Conservation (phyloP, 2,329 filamentous ascomycete genomes). For the Botrytis hyacinthi region DNA sequence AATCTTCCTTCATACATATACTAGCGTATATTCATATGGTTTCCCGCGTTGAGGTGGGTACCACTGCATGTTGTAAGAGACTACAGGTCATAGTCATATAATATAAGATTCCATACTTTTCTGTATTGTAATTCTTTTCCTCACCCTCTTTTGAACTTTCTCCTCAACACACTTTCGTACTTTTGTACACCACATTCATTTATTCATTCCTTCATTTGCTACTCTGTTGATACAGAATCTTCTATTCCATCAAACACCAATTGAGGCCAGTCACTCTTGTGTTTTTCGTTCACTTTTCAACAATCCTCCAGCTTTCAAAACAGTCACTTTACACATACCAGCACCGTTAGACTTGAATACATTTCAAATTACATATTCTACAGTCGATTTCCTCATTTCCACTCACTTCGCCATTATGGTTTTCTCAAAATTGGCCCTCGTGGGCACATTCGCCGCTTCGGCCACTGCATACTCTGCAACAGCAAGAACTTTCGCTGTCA, state of each 20-base stretch:
- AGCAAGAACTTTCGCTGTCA: constrained; percentile 60
- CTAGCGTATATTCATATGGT: constrained; percentile 6
- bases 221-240: constrained; percentile 22
- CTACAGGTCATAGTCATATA: constrained; percentile 8
- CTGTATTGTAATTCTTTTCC: neutral
- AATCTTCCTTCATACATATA: constrained; percentile 15
- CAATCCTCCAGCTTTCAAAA: constrained; percentile 31
- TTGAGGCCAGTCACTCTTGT: constrained; percentile 36
- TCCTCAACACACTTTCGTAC: neutral
- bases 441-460: constrained; percentile 29
- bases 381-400: neutral
- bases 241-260: constrained; percentile 19
- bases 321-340: constrained; percentile 6
- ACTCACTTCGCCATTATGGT: constrained; percentile 29
- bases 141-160: neutral
- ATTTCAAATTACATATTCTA: constrained; percentile 13
- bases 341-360: neutral
- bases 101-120: constrained; percentile 1
- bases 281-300: constrained; percentile 24
- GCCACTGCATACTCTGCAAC: constrained; percentile 30
- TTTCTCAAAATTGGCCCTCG: constrained; percentile 28
- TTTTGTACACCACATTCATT: constrained; percentile 18
- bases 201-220: constrained; percentile 27
- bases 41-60: neutral
- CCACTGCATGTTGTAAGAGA: neutral